A percentile compares a stretch with the other conserved stretches of the same genome.
phyloP scores from a whole-genome alignment of 2,329 filamentous ascomycete genomes.

The Clarireedia hainanense region DNA sequence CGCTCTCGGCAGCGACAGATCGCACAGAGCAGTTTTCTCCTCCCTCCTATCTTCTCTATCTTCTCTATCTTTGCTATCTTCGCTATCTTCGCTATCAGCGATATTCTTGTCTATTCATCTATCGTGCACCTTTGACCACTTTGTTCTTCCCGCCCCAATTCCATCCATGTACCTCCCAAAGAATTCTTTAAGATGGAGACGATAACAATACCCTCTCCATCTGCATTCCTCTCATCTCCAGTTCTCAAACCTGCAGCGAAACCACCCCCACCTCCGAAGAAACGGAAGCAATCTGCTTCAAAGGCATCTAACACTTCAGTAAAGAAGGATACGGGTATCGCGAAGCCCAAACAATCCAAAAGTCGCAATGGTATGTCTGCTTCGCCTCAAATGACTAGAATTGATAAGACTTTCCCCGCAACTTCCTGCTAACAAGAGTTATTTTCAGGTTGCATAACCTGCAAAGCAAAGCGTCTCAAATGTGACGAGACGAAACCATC shows the following conservation, averaged over 20 bases:
- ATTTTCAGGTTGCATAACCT: conserved; percentile 58
- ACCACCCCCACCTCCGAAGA: conserved; percentile 17
- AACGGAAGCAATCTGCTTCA: conserved; percentile 21
- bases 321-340: conserved; percentile 31
- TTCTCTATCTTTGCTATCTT: neutral
- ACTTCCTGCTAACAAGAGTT: conserved; percentile 11
- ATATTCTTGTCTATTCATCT: neutral
- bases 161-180: conserved; percentile 17
- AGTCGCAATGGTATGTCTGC: conserved; percentile 60
- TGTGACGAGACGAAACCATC: conserved; percentile 66
- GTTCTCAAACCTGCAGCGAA: conserved; percentile 24
- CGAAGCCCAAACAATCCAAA: conserved; percentile 65
- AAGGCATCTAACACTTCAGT: conserved; percentile 16
- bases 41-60: neutral
- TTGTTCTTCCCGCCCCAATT: conserved; percentile 1
- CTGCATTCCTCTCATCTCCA: conserved; percentile 41
- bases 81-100: neutral
- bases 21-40: neutral
- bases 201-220: conserved; percentile 52
- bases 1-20: neutral
- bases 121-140: neutral
- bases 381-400: conserved; percentile 6
- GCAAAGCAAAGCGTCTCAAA: conserved; percentile 65
- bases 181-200: conserved; percentile 40
- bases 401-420: conserved; percentile 16